These are phyloP conservation scores for Chrysoporthe cubensis DNA, from an alignment of 2,329 filamentous ascomycete species.

Conservation along the genomic window DNA sequence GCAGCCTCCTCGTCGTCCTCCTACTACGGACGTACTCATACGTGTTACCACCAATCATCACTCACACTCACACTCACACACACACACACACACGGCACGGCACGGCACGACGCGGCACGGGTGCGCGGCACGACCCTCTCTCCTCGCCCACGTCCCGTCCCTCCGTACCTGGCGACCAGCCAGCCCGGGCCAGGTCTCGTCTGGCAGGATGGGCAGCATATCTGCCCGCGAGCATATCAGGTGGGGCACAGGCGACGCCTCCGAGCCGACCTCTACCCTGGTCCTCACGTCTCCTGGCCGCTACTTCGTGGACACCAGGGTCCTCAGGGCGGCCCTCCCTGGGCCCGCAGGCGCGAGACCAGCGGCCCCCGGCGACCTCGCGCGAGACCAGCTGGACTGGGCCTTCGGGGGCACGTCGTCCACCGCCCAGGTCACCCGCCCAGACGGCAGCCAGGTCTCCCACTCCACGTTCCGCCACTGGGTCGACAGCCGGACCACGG, in stretches of 20 bases:
- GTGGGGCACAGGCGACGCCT: constrained; percentile 55
- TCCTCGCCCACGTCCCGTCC: too few species aligned
- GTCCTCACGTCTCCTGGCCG: constrained; percentile 63
- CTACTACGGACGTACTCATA: too few species aligned
- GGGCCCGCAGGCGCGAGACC: neutral
- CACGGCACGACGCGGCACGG: too few species aligned
- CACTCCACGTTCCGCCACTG: constrained; percentile 60
- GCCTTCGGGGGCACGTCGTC: constrained; percentile 63
- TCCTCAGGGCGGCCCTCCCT: constrained; percentile 38
- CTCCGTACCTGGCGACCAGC: too few species aligned
- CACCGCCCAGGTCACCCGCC: constrained; percentile 37
- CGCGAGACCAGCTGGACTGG: constrained; percentile 59
- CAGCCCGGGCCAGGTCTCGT: too few species aligned
- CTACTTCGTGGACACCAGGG: constrained; percentile 66
- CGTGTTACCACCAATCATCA: too few species aligned
- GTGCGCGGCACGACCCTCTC: too few species aligned
- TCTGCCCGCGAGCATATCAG: constrained; percentile 63
- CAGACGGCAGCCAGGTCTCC: constrained; percentile 33
- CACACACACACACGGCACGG: too few species aligned
- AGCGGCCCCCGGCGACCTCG: neutral
- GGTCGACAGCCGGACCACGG: constrained; percentile 57
- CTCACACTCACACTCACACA: too few species aligned
- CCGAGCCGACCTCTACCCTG: constrained; percentile 66
- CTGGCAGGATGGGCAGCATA: constrained; percentile 48
- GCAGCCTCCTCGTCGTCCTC: too few species aligned